Evolutionary conservation across 192 early-diverging fungal genomes (phyloP), one percentile per base, ranked within the genome.

Genomic region (Podochytrium sp.): DNA sequence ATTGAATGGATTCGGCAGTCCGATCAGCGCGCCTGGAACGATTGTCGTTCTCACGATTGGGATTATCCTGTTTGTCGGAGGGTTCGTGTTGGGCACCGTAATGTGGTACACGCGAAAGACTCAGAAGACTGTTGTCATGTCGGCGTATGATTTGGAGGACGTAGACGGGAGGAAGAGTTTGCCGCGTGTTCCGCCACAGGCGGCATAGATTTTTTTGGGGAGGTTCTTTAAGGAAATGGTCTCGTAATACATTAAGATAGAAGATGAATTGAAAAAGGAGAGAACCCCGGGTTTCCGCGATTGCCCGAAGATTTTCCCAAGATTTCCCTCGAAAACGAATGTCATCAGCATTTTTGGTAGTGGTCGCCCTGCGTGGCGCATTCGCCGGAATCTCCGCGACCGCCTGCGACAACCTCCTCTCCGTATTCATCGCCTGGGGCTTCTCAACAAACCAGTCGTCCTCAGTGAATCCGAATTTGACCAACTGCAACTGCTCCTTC

Each of bases 1-100:
- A 58, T 2, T 14, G 20, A 7, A 43, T 49, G 1, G 29, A 49
- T 50, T 32, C 20, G 16, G 42, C 32, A 59, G 55, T 38, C 41
- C 69, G 3, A n/a, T 60, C 55, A 71, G 43, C 38, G 69, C 69
- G 12, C 69, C 69, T 5, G 69, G 69, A 47, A 71, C 43, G 6
- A 71, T 71, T 14, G 23, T 71, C 39, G 49, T 71, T 5, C 32
- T 71, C 47, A 29, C 25, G 25, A 7, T 71, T 10, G 41, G 14
- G 3, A 27, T 34, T 27, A 30, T n/a, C 18, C 3, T 71, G 32
- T 40, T 71, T 32, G 25, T 57, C 23, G 69, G 69, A 1, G 69
- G 43, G 0, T n/a, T 55, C 5, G n/a, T 71, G 16, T 16, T 59
- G 53, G 69, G 55, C 5, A 33, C 39, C 2, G 18, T 42, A 38